A percentile compares a stretch with the other conserved stretches of the same genome.
phyloP scores from a whole-genome alignment of 805 yeast species.

The Zygoascus tannicola region DNA sequence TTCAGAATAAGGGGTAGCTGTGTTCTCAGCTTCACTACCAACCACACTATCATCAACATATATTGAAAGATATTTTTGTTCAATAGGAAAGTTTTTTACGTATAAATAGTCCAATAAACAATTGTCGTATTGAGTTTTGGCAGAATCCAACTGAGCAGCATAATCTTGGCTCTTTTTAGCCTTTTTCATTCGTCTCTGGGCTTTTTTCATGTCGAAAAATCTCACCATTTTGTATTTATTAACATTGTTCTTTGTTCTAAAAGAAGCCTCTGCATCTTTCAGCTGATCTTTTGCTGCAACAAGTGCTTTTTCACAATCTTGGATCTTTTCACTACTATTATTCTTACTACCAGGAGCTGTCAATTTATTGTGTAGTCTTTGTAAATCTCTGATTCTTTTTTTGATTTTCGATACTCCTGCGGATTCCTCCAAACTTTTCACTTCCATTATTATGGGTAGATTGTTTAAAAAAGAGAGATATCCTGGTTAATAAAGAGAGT shows the following conservation, averaged over 20 bases:
- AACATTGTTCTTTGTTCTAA: conserved; percentile 43
- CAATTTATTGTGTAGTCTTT: conserved; percentile 47
- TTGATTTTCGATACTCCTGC: conserved; percentile 45
- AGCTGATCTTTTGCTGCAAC: conserved; percentile 55
- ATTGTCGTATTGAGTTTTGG: conserved; percentile 57
- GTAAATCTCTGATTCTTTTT: conserved; percentile 80
- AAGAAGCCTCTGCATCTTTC: conserved; percentile 36
- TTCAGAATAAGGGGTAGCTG: conserved; percentile 21
- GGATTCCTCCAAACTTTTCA: conserved; percentile 4
- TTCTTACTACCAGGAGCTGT: conserved; percentile 33
- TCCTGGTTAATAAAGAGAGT: not conserved
- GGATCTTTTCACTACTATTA: conserved; percentile 40
- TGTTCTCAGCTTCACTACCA: conserved; percentile 16
- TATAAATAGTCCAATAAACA: conserved; percentile 58
- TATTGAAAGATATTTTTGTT: conserved; percentile 69
- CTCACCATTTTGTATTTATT: conserved; percentile 87
- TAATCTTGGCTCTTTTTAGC: conserved; percentile 63
- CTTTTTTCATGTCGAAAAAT: conserved; percentile 85
- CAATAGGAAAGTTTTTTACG: conserved; percentile 65
- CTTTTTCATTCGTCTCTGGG: conserved; percentile 53
- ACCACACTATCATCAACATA: conserved; percentile 28
- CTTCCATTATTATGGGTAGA: conserved; percentile 5
- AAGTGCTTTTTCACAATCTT: conserved; percentile 54
- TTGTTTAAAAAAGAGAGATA: not conserved
- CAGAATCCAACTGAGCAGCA: conserved; percentile 81